Percentiles rank a stretch among this genome's conserved stretches.
Evolutionary conservation across 345 rosid genomes (phyloP).

Genomic region (Citrus cavaleriei): DNA sequence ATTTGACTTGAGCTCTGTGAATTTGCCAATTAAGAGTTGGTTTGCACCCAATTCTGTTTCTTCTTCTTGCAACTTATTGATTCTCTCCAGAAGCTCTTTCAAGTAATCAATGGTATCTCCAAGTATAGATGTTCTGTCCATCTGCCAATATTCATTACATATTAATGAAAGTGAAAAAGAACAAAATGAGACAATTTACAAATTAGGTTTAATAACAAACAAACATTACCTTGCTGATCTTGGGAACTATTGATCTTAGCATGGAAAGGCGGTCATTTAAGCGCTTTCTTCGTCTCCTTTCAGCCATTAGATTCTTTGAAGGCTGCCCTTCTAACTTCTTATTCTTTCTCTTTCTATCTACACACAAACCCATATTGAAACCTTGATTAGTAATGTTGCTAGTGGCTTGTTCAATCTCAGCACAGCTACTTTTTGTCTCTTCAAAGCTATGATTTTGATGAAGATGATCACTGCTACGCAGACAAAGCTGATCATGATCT

Average conservation of each 20-base stretch:
- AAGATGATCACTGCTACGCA: constrained; percentile 8
- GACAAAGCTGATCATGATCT: constrained; percentile 37
- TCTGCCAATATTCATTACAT: constrained; percentile 14
- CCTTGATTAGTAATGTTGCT: constrained; percentile 16
- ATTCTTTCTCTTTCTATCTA: constrained; percentile 38
- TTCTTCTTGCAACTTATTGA: constrained; percentile 56
- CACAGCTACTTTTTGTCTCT: constrained; percentile 29
- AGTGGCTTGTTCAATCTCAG: constrained; percentile 31
- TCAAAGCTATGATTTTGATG: constrained; percentile 22
- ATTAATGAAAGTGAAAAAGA: background rate
- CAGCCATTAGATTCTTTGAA: constrained; percentile 89
- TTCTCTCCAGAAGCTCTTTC: constrained; percentile 63
- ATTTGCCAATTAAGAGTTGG: constrained; percentile 29
- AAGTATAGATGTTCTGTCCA: constrained; percentile 51
- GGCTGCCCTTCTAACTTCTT: constrained; percentile 83
- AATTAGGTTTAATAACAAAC: background rate
- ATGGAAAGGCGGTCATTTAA: constrained; percentile 80
- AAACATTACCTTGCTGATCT: constrained; percentile 77
- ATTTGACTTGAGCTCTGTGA: constrained; percentile 49
- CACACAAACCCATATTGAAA: constrained; percentile 37
- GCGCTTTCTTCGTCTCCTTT: constrained; percentile 80
- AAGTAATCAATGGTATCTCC: constrained; percentile 50
- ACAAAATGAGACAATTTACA: background rate
- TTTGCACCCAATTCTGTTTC: constrained; percentile 34
- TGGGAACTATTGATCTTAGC: constrained; percentile 92